phyloP scores from a whole-genome alignment of 2,329 filamentous ascomycete species.

The Ascosphaera apis region DNA sequence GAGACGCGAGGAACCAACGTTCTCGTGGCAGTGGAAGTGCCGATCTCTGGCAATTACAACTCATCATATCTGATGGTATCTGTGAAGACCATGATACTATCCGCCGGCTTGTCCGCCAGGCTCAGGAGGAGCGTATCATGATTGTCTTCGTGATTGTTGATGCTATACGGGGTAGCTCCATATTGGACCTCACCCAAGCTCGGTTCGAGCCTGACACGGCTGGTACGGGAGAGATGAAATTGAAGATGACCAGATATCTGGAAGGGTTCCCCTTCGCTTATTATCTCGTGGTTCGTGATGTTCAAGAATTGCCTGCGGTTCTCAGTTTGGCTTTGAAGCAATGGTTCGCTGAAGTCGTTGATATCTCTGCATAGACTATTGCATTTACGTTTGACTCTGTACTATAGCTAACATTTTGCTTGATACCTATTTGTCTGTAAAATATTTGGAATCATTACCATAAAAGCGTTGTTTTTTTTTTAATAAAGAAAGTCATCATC shows the following conservation, averaged over 20 bases:
- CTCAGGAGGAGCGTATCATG: constrained; percentile 87
- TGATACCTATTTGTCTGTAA: too few species aligned
- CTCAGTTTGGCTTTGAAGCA: constrained; percentile 73
- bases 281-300: constrained; percentile 81
- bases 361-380: constrained; percentile 18
- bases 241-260: constrained; percentile 74
- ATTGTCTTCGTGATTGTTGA: constrained; percentile 96
- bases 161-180: constrained; percentile 30
- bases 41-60: constrained; percentile 84
- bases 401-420: too few species aligned
- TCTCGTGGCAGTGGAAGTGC: constrained; percentile 26
- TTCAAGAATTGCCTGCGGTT: constrained; percentile 73
- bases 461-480: too few species aligned
- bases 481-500: too few species aligned
- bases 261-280: constrained; percentile 95
- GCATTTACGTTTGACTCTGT: too few species aligned
- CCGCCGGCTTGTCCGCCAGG: constrained; percentile 58
- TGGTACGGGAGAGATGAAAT: constrained; percentile 35
- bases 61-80: constrained; percentile 84
- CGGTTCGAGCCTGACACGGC: constrained; percentile 48
- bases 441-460: too few species aligned
- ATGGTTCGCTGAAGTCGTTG: constrained; percentile 65
- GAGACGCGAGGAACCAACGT: constrained; percentile 43
- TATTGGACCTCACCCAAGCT: constrained; percentile 73
- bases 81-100: constrained; percentile 78